Evolutionary conservation across 306 rosid species (phyloP), one percentile per base, ranked within the genome.

Genomic region (Coriaria nepalensis): DNA sequence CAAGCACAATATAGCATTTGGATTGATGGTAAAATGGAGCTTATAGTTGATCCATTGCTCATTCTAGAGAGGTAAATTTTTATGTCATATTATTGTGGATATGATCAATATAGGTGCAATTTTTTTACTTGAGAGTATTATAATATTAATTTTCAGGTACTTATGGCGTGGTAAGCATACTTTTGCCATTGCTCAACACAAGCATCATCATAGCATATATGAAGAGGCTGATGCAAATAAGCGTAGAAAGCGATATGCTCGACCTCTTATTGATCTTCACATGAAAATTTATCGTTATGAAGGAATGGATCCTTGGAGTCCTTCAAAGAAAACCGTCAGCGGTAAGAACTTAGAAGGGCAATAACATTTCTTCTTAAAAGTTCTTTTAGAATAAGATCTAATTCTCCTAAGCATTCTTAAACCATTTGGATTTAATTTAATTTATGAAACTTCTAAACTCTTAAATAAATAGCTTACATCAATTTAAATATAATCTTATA

Each of bases 191-290:
- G 81, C 98, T 69, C 98, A 81, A 69, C 98, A 90, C 74, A 90
- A 90, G 78, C 95, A 90, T 68, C 95, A 85, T 53, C 82, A 9
- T 15, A 90, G 78, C 53, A 79, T 85, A 63, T 90, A 79, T 0
- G 98, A 90, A 76, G 98, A 90, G 72, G 98, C 98, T 56, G 94
- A 90, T 70, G 52, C 98, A 65, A 90, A 90, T 77, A 90, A 90
- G 65, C 78, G 98, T 69, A 78, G 95, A 55, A 90, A 90, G 73
- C 85, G 98, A 57, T 90, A 90, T 71, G 95, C 95, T 5, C 94
- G 98, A 7, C 98, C 98, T 57, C 87, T 85, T 44, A 75, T 90
- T 64, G 95, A 90, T 69, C 92, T 90, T 33, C 98, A 85, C 76
- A 79, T 90, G 95, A 90, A 85, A 74, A 90, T 90, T 7, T 90